Evolutionary conservation across 2,329 filamentous ascomycete species (phyloP), one percentile per base, ranked within the genome.

Genomic region (Emmonsiellopsis sp.): DNA sequence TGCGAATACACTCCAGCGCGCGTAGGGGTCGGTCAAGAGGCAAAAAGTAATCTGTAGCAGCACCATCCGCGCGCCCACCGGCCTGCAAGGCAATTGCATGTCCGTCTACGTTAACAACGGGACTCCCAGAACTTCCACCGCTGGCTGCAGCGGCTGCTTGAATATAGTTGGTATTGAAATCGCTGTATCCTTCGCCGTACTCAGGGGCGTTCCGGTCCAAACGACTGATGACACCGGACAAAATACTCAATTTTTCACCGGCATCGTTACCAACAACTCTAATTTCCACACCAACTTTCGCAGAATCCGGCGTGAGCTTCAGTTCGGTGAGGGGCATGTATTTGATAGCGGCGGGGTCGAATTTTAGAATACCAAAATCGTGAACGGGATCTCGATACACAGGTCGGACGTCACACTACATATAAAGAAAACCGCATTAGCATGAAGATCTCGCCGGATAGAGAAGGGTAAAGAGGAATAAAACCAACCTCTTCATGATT

Each of bases 381-480:
- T 98, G 93, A 32, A 98, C 92, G 13, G 93, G 94, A 65, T 98
- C 93, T 64, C 93, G 89, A 74, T 98, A 98, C 49, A 98, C 90
- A 7, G 93, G 93, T 66, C 90, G 88, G 47, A 94, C 92, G 68
- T 98, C 93, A 62, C 93, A 93, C 76, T 94, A 80, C 61, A 11
- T 8, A 48, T 17, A 34, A 53, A 34, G 2, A 43, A 31, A n/a
- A 9, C 3, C 53, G 27, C 10, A 42, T 45, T 31, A 53, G 49
- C 34, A 42, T 45, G 39, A 55, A 48, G 27, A 45, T 2, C 42
- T 10, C 47, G 49, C 17, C 52, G 11, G 31, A 17, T 6, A 14
- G 47, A 56, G 37, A 17, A 47, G 32, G 11, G 17, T 17, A 46
- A 34, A 52, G 31, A 33, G 3, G n/a, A 39, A 32, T 14, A 14